These are phyloP conservation scores for Auricularia sp. DNA, from an alignment of 768 basidiomycete genomes.

Conservation along the genomic window DNA sequence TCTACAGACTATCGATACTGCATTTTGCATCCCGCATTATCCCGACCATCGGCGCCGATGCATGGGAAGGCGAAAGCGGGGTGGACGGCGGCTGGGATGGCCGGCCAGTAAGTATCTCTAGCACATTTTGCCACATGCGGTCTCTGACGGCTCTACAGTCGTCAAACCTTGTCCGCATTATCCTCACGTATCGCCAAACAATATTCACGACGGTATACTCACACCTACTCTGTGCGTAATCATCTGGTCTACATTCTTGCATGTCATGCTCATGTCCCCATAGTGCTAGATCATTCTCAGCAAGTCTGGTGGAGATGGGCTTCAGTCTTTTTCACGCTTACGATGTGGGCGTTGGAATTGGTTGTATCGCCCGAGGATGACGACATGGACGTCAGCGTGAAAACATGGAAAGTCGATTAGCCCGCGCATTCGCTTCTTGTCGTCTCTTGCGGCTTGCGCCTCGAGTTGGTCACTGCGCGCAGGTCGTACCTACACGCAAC, in stretches of 20 bases:
- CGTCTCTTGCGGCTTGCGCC: no score
- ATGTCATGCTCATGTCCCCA: not conserved
- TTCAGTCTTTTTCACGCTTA: conserved; percentile 77
- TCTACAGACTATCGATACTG: conserved; percentile 71
- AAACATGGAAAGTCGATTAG: conserved; percentile 74
- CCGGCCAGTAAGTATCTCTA: conserved; percentile 45
- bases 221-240: conserved; percentile 59
- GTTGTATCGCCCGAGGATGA: conserved; percentile 72
- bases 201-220: conserved; percentile 85
- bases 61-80: conserved; percentile 61
- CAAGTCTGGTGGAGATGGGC: conserved; percentile 93
- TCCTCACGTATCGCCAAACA: conserved; percentile 73
- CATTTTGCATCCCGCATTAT: conserved; percentile 75
- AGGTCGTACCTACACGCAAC: not conserved
- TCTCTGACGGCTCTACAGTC: conserved; percentile 36
- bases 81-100: conserved; percentile 58
- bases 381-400: conserved; percentile 33
- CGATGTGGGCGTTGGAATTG: conserved; percentile 75
- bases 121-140: not conserved
- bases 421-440: not conserved
- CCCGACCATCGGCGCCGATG: conserved; percentile 74
- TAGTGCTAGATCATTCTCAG: conserved; percentile 81
- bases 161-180: conserved; percentile 58
- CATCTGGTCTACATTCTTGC: not conserved
- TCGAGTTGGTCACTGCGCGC: not conserved